Base-by-base conservation (phyloP, 805 yeast species). In the Vanderwaltozyma verrucispora region DNA sequence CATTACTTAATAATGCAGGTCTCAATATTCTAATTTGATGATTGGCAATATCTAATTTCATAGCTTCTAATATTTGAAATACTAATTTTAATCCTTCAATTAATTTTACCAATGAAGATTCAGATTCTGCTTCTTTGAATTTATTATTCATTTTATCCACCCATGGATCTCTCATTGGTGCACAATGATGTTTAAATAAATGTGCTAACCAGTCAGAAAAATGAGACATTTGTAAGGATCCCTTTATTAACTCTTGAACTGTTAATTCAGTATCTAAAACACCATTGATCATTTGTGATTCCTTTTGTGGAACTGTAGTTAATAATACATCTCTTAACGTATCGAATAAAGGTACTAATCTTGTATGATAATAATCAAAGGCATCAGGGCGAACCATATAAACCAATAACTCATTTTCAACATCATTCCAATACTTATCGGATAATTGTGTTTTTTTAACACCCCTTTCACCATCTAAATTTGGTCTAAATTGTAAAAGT, bases 41-140 rank as follows among this genome's bases (percentile, higher is more conserved):
- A 61, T 88, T 88, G 13, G 96, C 95, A 39, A 87, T 92, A 53
- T 89, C 96, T 44, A 88, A 67, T 58, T 88, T 89, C 94, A 88
- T 87, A 10, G 94, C 89, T 59, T 88, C 96, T 45, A 89, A 66
- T 40, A 89, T 80, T 41, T 82, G 79, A 54, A 88, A 85, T 8
- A 84, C 71, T 58, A 78, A 72, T 39, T 87, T 70, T 37, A 89
- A 63, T 1, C 94, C 96, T 25, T 77, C 84, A 23, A 84, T 81
- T 29, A 87, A 64, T 43, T 68, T 66, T 5, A 62, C 44, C 4
- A 71, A 58, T n/a, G 74, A 65, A 39, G 63, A 60, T 25, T 66
- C 67, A n/a, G 51, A 46, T 42, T 66, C 67, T 13, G 67, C 67
- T 35, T 56, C 53, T 32, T 51, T 68, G 50, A 83, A 76, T 48